phyloP scores from a whole-genome alignment of 805 yeast genomes.

The Kregervanrija delftensis region DNA sequence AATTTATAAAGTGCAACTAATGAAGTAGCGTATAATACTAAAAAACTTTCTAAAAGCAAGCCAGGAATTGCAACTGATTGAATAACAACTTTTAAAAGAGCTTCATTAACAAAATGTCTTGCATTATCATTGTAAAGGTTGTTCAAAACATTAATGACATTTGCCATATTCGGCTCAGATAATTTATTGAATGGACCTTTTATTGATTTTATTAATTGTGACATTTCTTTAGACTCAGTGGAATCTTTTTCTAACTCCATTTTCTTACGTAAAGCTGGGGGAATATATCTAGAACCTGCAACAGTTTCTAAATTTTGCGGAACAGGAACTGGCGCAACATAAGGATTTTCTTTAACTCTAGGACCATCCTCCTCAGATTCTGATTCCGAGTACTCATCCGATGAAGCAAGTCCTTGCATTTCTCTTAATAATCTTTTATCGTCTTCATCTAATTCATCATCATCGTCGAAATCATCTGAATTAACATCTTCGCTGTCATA shows the following conservation, averaged over 20 bases:
- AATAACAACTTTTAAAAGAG: slow-evolving; percentile 53
- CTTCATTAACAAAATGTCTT: slow-evolving; percentile 71
- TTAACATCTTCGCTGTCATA: slow-evolving; percentile 20
- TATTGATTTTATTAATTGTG: slow-evolving; percentile 50
- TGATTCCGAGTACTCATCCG: slow-evolving; percentile 15
- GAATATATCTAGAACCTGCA: slow-evolving; percentile 52
- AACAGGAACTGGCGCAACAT: slow-evolving; percentile 48
- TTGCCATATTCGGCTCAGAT: slow-evolving; percentile 77
- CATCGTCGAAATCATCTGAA: slow-evolving; percentile 27
- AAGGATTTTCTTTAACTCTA: slow-evolving; percentile 61
- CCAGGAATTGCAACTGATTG: slow-evolving; percentile 60
- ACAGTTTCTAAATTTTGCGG: slow-evolving; percentile 13
- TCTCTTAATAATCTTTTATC: slow-evolving; percentile 24
- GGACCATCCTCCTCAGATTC: slow-evolving; percentile 25
- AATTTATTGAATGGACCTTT: slow-evolving; percentile 83
- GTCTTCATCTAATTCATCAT: slow-evolving; percentile 26
- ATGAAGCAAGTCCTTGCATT: slow-evolving; percentile 25
- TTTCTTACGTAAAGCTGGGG: slow-evolving; percentile 75
- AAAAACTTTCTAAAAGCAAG: slow-evolving; percentile 68
- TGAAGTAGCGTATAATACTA: slow-evolving; percentile 72
- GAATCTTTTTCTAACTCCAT: slow-evolving; percentile 28
- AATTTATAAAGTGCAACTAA: slow-evolving; percentile 67
- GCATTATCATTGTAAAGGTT: slow-evolving; percentile 59
- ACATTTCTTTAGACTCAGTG: slow-evolving; percentile 37
- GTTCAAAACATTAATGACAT: slow-evolving; percentile 65